Conservation (phyloP, 2,329 filamentous ascomycete genomes). For the Penicillium sp. region DNA sequence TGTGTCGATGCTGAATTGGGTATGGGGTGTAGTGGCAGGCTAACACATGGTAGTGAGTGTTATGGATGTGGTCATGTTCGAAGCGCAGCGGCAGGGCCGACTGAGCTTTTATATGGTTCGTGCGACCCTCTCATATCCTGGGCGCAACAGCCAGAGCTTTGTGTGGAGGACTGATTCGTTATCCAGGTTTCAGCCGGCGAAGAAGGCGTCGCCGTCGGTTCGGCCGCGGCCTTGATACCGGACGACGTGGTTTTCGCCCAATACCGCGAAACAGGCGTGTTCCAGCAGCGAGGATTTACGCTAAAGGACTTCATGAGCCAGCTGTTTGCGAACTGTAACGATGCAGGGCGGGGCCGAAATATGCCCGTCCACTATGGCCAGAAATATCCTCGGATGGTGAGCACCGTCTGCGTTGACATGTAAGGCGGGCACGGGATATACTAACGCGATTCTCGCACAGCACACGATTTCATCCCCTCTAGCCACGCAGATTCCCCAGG, state of each 20-base stretch:
- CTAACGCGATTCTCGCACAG: slow-evolving; percentile 56
- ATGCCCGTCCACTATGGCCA: slow-evolving; percentile 98
- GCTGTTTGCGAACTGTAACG: slow-evolving; percentile 81
- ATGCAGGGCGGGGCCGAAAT: slow-evolving; percentile 77
- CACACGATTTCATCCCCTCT: slow-evolving; percentile 84
- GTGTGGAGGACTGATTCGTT: too few species aligned
- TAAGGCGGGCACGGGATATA: neutral
- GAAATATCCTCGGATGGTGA: slow-evolving; percentile 74
- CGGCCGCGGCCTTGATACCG: slow-evolving; percentile 76
- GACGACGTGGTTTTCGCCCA: slow-evolving; percentile 90
- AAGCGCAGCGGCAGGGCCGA: slow-evolving; percentile 91
- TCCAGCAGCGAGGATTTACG: slow-evolving; percentile 82
- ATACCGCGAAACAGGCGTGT: slow-evolving; percentile 90
- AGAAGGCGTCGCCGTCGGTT: slow-evolving; percentile 89
- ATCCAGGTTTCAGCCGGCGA: slow-evolving; percentile 72
- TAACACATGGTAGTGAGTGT: slow-evolving; percentile 59
- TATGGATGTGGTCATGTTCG: slow-evolving; percentile 98
- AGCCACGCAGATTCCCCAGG: slow-evolving; percentile 86
- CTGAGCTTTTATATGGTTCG: slow-evolving; percentile 95
- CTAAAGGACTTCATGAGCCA: slow-evolving; percentile 92
- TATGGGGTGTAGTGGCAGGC: neutral
- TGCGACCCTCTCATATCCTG: neutral
- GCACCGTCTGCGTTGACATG: slow-evolving; percentile 28
- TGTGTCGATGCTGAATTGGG: slow-evolving; percentile 24
- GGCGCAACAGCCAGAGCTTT: too few species aligned